phyloP scores from a whole-genome alignment of 495 filamentous ascomycete genomes.

The Penicillium antarcticum region DNA sequence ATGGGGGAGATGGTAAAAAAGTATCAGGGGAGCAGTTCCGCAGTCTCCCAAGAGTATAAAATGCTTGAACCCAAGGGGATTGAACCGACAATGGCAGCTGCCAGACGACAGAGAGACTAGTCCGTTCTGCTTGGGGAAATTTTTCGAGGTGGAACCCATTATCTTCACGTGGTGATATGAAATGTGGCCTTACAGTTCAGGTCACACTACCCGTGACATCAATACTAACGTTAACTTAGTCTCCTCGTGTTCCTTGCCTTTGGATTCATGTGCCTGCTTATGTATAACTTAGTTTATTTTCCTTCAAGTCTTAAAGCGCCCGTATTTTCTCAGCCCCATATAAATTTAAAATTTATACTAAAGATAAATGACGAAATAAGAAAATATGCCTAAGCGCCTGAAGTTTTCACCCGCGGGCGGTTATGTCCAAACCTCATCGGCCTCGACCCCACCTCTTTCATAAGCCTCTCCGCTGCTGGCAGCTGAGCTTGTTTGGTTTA shows the following conservation, averaged over 20 bases:
- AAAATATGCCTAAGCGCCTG: no score
- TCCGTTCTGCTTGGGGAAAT: slow-evolving; percentile 37
- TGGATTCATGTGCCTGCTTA: no score
- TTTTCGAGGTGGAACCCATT: slow-evolving; percentile 47
- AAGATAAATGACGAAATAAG: no score
- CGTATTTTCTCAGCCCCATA: no score
- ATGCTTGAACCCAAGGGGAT: slow-evolving; percentile 17
- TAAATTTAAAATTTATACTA: no score
- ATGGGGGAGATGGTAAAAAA: neutral
- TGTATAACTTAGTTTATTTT: no score
- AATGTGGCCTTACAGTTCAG: slow-evolving; percentile 10
- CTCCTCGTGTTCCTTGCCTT: no score
- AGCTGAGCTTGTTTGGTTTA: slow-evolving; percentile 1
- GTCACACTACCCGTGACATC: no score
- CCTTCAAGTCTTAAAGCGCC: no score
- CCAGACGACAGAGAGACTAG: slow-evolving; percentile 14
- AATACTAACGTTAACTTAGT: no score
- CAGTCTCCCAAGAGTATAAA: slow-evolving; percentile 16
- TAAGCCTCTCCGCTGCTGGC: slow-evolving; percentile 1
- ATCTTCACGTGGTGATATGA: slow-evolving; percentile 50
- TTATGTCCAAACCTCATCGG: no score
- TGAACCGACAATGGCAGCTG: slow-evolving; percentile 31
- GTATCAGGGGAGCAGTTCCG: slow-evolving; percentile 1
- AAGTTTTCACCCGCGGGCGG: no score
- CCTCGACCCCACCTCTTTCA: neutral